phyloP scores from a whole-genome alignment of 257 asterid species.

The Przewalskia tangutica region DNA sequence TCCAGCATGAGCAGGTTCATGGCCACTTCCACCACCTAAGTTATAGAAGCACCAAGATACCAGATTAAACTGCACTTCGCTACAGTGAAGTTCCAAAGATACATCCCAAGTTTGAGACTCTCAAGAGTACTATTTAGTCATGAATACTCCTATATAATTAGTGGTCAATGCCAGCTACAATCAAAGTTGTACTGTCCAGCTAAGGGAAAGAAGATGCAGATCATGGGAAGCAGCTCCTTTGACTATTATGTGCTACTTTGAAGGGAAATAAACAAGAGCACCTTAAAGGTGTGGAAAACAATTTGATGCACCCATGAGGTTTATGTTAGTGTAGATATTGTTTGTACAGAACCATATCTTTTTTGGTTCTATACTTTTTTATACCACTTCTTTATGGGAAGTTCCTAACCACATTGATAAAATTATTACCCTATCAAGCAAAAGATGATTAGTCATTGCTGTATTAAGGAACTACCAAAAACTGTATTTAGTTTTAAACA shows the following conservation, averaged over 20 bases:
- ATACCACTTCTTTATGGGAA: neutral
- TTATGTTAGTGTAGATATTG: neutral
- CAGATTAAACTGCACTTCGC: neutral
- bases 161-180: neutral
- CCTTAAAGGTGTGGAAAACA: neutral
- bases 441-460: neutral
- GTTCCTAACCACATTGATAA: neutral
- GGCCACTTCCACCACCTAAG: slow-evolving; percentile 99
- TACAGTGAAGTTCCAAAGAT: neutral
- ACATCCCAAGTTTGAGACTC: neutral
- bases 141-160: neutral
- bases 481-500: neutral
- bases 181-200: neutral
- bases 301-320: neutral
- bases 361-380: neutral
- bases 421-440: neutral
- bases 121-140: neutral
- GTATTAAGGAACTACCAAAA: neutral
- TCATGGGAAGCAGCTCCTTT: neutral
- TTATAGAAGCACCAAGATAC: slow-evolving; percentile 12
- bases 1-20: slow-evolving; percentile 99
- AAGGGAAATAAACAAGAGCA: neutral
- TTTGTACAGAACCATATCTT: neutral
- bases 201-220: neutral
- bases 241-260: neutral